Percentiles rank a stretch among this genome's conserved stretches.
These are phyloP conservation scores for Hypoxylon sp. DNA, from an alignment of 2,329 filamentous ascomycete genomes.

Conservation along the genomic window DNA sequence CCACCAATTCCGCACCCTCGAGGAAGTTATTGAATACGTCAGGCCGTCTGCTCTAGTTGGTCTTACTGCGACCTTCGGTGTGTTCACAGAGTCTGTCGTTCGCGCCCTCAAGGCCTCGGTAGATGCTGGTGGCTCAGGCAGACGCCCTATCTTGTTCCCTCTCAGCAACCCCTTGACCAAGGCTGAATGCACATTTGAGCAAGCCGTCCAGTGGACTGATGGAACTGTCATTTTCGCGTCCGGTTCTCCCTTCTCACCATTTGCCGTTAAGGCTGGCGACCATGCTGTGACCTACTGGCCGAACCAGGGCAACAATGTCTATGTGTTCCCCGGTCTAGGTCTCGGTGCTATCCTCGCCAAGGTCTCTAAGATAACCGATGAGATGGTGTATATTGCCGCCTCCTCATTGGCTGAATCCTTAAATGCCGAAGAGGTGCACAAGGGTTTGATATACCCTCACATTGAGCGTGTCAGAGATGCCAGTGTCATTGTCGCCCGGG, in stretches of 20 bases:
- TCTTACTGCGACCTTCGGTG: slow-evolving; percentile 92
- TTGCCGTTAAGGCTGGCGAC: slow-evolving; percentile 74
- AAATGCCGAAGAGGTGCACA: slow-evolving; percentile 83
- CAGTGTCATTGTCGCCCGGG: slow-evolving; percentile 85
- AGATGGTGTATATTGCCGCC: slow-evolving; percentile 97
- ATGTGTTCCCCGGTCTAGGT: slow-evolving; percentile 97
- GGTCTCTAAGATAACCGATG: slow-evolving; percentile 86
- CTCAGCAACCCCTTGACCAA: slow-evolving; percentile 97
- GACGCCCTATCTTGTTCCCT: slow-evolving; percentile 92
- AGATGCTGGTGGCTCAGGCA: slow-evolving; percentile 75
- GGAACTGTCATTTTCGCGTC: slow-evolving; percentile 94
- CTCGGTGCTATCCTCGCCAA: slow-evolving; percentile 94
- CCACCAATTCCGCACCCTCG: slow-evolving; percentile 82
- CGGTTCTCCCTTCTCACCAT: slow-evolving; percentile 88
- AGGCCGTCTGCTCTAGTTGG: slow-evolving; percentile 96
- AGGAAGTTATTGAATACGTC: slow-evolving; percentile 94
- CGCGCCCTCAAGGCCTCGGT: slow-evolving; percentile 77
- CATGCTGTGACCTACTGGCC: slow-evolving; percentile 78
- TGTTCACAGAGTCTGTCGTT: slow-evolving; percentile 91
- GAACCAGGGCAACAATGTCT: slow-evolving; percentile 89
- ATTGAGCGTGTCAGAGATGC: slow-evolving; percentile 94
- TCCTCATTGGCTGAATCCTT: slow-evolving; percentile 84
- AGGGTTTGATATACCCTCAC: slow-evolving; percentile 90
- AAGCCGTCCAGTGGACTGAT: slow-evolving; percentile 91
- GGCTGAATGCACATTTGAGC: slow-evolving; percentile 97